phyloP scores from a whole-genome alignment of 1,139 yeast genomes.

The Protomyces inundatus region DNA sequence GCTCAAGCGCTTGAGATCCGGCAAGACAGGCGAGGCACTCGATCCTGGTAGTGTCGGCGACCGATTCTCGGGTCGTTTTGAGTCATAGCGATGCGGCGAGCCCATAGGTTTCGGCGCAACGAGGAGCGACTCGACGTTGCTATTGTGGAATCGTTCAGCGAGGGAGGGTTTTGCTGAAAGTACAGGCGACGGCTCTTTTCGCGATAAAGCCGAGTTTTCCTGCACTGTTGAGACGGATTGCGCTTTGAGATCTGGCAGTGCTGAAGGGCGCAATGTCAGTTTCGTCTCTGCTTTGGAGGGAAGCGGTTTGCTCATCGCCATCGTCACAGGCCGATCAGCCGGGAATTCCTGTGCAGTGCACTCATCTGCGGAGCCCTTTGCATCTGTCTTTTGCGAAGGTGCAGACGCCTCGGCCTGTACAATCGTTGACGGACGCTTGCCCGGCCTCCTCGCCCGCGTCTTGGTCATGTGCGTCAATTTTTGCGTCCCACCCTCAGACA shows the following conservation, averaged over 20 bases:
- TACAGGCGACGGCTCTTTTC: not conserved
- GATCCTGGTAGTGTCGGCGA: not conserved
- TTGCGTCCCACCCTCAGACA: not conserved
- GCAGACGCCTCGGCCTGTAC: not conserved
- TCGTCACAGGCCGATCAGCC: no score
- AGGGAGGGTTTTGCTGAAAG: not conserved
- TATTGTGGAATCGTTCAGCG: not conserved
- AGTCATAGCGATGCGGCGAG: not conserved
- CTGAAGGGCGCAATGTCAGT: not conserved
- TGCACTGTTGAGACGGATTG: not conserved
- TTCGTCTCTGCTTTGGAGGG: not conserved
- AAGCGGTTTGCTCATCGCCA: not conserved
- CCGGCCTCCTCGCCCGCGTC: conserved; percentile 5
- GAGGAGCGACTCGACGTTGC: not conserved
- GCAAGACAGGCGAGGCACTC: not conserved
- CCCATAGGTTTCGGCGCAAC: not conserved
- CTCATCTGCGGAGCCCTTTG: not conserved
- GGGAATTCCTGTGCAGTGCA: not conserved
- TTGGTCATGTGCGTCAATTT: conserved; percentile 16
- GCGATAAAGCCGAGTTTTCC: not conserved
- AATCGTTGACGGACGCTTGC: not conserved
- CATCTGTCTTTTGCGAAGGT: not conserved
- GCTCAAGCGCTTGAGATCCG: not conserved
- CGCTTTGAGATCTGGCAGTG: not conserved
- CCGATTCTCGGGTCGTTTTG: not conserved